Conservation (phyloP, 2,329 filamentous ascomycete species). For the Penicillium concentricum region DNA sequence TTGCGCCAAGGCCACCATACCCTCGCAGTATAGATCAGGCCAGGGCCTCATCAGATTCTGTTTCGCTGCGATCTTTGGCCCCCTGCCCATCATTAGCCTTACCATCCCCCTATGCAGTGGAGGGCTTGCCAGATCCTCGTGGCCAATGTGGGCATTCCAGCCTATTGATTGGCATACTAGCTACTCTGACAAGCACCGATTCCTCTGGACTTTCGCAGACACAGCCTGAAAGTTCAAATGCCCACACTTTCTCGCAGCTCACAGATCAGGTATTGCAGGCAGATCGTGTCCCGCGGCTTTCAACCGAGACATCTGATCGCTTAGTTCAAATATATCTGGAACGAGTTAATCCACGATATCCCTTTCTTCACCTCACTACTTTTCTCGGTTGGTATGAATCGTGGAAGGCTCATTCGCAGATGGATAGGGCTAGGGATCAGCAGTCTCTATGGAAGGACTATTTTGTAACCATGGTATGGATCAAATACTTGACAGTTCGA, state of each 20-base stretch:
- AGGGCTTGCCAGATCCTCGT: not conserved
- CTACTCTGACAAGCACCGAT: slow-evolving; percentile 2
- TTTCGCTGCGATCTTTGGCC: not conserved
- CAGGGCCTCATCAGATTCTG: not conserved
- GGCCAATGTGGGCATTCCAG: slow-evolving; percentile 9
- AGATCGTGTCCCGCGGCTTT: not conserved
- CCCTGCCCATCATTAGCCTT: not conserved
- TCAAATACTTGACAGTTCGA: not conserved
- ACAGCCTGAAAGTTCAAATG: not conserved
- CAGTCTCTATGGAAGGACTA: slow-evolving; percentile 14
- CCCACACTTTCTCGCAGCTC: not conserved
- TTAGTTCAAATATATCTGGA: slow-evolving; percentile 14
- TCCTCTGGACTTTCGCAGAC: not conserved
- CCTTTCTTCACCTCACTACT: slow-evolving; percentile 12
- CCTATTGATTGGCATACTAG: slow-evolving; percentile 11
- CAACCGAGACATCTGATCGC: slow-evolving; percentile 2
- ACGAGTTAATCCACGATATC: slow-evolving; percentile 19
- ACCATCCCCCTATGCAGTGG: not conserved
- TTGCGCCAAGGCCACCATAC: not conserved
- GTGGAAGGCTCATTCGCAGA: slow-evolving; percentile 8
- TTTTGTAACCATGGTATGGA: slow-evolving; percentile 15
- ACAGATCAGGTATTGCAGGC: not conserved
- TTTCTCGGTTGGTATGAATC: slow-evolving; percentile 14
- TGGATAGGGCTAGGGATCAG: not conserved
- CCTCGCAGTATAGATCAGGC: not conserved